These are phyloP conservation scores for Silene coronaria DNA, from an alignment of 179 eudicot genomes.

Conservation along the genomic window DNA sequence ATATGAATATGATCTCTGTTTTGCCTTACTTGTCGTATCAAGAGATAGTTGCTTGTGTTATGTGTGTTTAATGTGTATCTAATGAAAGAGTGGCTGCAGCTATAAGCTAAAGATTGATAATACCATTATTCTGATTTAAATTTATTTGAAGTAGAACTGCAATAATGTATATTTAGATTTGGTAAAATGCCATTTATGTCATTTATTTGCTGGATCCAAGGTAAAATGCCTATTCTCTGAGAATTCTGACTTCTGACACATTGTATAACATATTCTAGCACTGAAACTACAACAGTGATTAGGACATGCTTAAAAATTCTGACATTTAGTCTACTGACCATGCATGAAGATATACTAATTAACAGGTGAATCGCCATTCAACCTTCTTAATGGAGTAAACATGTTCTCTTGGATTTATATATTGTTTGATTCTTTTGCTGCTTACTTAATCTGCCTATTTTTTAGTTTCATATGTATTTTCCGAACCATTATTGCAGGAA, in stretches of 20 bases:
- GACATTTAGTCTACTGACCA: conserved; percentile 9
- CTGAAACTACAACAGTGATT: not conserved
- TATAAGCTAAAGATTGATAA: not conserved
- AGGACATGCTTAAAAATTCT: not conserved
- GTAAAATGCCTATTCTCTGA: not conserved
- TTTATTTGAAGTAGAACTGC: not conserved
- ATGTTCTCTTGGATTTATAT: not conserved
- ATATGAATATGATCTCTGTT: not conserved
- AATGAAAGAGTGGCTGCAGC: not conserved
- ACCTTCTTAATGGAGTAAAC: not conserved
- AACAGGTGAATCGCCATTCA: not conserved
- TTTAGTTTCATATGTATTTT: conserved; percentile 4
- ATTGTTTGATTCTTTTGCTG: not conserved
- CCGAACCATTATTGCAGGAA: conserved; percentile 41
- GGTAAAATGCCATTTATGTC: not conserved
- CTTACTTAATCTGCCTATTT: not conserved
- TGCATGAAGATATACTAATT: not conserved
- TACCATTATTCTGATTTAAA: not conserved
- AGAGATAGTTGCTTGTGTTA: conserved; percentile 6
- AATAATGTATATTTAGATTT: not conserved
- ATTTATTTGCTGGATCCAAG: not conserved
- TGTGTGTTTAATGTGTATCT: not conserved
- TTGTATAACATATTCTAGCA: not conserved
- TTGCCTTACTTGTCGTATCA: not conserved
- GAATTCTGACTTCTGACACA: not conserved